Evolutionary conservation across 176 grass and related monocot species (phyloP), one percentile per base, ranked within the genome.

Genomic region (Urochloa ruziziensis): DNA sequence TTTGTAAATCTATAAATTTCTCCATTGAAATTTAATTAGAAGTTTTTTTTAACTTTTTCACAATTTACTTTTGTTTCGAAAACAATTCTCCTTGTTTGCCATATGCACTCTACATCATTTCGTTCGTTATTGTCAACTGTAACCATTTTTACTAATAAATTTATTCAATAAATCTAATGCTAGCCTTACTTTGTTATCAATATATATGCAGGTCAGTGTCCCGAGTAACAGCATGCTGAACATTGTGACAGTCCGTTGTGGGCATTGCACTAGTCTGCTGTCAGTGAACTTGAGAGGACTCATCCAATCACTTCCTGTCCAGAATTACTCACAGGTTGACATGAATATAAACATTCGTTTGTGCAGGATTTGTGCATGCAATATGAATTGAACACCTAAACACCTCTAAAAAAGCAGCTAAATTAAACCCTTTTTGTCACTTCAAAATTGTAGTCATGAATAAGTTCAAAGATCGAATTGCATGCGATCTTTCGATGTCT

Each of bases 191-290:
- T 53, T 74, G 36, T 2, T 42, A 12, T 60, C n/a, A 4, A 62
- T 27, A 28, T 25, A 79, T 79, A 6, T 80, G 77, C 86, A 94
- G 93, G 93, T 94, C 54, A 94, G 77, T 77, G 87, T 94, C 53
- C 93, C 93, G 2, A 62, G 87, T 65, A 82, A 85, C 4, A 92
- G 70, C 66, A 83, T 91, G 87, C 36, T 88, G 49, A 83, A 94
- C 82, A 51, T 94, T 37, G 87, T 92, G 52, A 92, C 93, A 40
- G 93, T 94, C 35, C 82, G 93, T 68, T 94, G 93, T 84, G 93
- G 87, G 3, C 84, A 88, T 34, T 94, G 93, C 80, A 80, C 90
- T 68, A 94, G 86, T 47, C 32, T 94, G 48, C 75, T 94, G 60
- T 88, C 93, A n/a, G 93, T 94, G 39, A 88, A 92, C 79, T 68